Evolutionary conservation across 2,329 filamentous ascomycete genomes (phyloP).

Genomic region (Cladosporium sp.): DNA sequence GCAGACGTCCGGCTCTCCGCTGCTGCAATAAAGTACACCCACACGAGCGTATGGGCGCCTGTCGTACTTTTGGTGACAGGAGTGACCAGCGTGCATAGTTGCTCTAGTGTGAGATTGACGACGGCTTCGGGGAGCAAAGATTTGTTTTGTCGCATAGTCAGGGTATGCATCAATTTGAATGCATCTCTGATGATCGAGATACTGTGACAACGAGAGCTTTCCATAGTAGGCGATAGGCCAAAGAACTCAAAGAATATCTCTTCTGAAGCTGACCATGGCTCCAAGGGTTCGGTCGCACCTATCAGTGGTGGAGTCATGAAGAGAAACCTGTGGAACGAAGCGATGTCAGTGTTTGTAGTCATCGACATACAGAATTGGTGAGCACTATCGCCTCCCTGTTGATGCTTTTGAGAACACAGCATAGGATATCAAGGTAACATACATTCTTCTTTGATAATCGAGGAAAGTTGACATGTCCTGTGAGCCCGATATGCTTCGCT

Average conservation of each 20-base stretch:
- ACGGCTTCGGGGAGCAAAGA: background rate
- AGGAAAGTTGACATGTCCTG: conserved; percentile 25
- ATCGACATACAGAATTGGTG: too few relatives aligned
- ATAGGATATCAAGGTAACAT: conserved; percentile 9
- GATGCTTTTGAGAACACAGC: too few relatives aligned
- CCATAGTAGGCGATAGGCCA: background rate
- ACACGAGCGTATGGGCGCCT: conserved; percentile 38
- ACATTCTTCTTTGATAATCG: conserved; percentile 33
- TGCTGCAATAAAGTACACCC: conserved; percentile 40
- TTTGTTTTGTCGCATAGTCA: background rate
- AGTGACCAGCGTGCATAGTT: conserved; percentile 29
- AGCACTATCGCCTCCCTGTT: too few relatives aligned
- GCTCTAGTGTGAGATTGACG: conserved; percentile 22
- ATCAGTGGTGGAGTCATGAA: conserved; percentile 13
- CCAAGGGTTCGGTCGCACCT: conserved; percentile 2
- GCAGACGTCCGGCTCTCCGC: conserved; percentile 35
- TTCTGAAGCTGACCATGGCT: background rate
- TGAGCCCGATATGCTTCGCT: conserved; percentile 13
- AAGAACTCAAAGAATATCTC: conserved; percentile 13
- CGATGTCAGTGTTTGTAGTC: background rate
- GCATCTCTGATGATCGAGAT: conserved; percentile 15
- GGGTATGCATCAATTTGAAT: background rate
- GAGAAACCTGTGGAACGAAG: conserved; percentile 3
- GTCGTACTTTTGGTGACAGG: conserved; percentile 26
- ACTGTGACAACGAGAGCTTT: background rate